Conservation (phyloP, 495 filamentous ascomycete genomes). For the Diplogelasinospora grovesii region DNA sequence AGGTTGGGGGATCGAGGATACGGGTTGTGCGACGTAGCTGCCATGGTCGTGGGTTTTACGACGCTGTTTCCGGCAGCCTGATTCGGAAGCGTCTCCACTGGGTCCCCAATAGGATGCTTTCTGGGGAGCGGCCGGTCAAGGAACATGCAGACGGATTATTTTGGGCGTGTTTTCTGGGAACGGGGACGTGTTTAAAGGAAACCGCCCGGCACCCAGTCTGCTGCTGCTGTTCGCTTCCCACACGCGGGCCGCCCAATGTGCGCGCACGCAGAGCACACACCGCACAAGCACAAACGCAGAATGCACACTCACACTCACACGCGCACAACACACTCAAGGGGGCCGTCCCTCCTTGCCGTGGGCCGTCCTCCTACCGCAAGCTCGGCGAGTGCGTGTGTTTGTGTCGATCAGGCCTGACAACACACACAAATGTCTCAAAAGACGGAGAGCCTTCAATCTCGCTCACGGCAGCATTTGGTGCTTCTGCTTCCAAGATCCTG, state of each 20-base stretch:
- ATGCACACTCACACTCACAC: slow-evolving; percentile 4
- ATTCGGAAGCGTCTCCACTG: slow-evolving; percentile 30
- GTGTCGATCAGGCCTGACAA: slow-evolving; percentile 8
- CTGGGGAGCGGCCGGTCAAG: slow-evolving; percentile 37
- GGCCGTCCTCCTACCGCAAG: background rate
- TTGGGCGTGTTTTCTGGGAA: slow-evolving; percentile 15
- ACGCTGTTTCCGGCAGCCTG: slow-evolving; percentile 23
- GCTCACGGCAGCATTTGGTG: slow-evolving; percentile 8
- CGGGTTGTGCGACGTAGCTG: slow-evolving; percentile 44
- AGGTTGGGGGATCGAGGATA: slow-evolving; percentile 49
- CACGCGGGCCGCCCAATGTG: slow-evolving; percentile 6
- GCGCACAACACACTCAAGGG: background rate
- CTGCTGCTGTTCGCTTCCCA: slow-evolving; percentile 5
- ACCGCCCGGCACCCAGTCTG: slow-evolving; percentile 7
- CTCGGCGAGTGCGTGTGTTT: background rate
- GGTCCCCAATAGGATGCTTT: slow-evolving; percentile 32
- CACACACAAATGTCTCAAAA: slow-evolving; percentile 20
- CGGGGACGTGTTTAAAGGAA: slow-evolving; percentile 16
- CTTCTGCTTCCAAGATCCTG: slow-evolving; percentile 9
- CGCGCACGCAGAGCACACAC: slow-evolving; percentile 1
- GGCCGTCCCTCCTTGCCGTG: background rate
- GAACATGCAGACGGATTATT: slow-evolving; percentile 37
- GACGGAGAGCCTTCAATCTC: slow-evolving; percentile 9
- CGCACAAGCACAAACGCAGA: background rate
- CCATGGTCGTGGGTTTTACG: slow-evolving; percentile 39